Conservation (phyloP, 2,329 filamentous ascomycete species). For the Fulvia fulva region DNA sequence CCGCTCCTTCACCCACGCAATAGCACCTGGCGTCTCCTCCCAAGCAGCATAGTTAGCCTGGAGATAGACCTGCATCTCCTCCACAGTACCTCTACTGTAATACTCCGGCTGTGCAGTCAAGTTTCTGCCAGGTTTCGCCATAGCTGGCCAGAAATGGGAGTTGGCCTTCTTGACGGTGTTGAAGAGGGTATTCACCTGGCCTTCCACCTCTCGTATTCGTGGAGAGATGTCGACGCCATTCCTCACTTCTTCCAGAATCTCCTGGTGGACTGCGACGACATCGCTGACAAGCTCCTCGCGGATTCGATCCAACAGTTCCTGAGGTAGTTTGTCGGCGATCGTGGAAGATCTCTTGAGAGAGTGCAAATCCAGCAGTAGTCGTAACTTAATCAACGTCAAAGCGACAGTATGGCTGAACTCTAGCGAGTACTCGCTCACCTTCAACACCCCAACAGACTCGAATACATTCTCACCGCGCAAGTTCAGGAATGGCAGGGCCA, state of each 20-base stretch:
- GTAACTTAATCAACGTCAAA: slow-evolving; percentile 7
- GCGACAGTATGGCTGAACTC: not conserved
- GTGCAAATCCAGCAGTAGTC: slow-evolving; percentile 2
- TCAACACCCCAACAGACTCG: not conserved
- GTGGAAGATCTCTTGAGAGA: not conserved
- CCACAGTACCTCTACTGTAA: not conserved
- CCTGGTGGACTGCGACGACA: not conserved
- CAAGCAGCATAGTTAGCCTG: slow-evolving; percentile 5
- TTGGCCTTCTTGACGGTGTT: not conserved
- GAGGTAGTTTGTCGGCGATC: not conserved
- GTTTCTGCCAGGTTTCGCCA: not conserved
- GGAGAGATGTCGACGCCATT: not conserved
- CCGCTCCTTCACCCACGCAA: slow-evolving; percentile 7
- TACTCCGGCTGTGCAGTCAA: not conserved
- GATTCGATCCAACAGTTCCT: slow-evolving; percentile 1
- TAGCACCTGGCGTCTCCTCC: slow-evolving; percentile 8
- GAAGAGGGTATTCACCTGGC: not conserved
- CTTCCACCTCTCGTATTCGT: not conserved
- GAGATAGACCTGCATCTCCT: slow-evolving; percentile 2
- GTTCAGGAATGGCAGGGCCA: slow-evolving; percentile 4
- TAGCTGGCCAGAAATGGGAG: slow-evolving; percentile 9
- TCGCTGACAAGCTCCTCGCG: not conserved
- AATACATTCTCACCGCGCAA: slow-evolving; percentile 3
- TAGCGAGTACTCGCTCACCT: not conserved
- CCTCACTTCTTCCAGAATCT: slow-evolving; percentile 1